Base-by-base conservation (phyloP, 2,329 filamentous ascomycete species). In the Trichoderma simmonsii region DNA sequence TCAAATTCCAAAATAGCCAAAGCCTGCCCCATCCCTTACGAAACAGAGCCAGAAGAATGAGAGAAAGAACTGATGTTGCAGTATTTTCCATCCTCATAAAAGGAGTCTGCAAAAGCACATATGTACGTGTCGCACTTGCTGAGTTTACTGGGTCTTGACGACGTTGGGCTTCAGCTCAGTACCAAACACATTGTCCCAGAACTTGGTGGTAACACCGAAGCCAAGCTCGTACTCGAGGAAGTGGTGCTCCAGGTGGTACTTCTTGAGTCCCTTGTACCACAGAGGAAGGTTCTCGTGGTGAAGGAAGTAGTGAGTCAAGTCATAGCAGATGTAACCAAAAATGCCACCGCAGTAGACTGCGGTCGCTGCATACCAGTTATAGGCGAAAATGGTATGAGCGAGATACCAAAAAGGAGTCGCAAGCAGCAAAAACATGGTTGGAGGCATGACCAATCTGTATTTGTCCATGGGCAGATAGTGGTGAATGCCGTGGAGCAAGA, bases 381-480 rank as follows among this genome's bases (percentile, higher is more conserved):
- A 95, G 80, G 85, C 92, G 81, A 99, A 94, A 70, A 98, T 79
- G 2, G 86, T 76, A 76, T 98, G 95, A 0, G 96, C 93, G 65
- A 99, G 85, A 81, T 93, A 93, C 92, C 93, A 99, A 85, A 98
- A 98, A 0, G 96, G 96, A 0, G 88, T 87, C 6, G 95, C 95
- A 24, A 99, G 90, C 14, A 89, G 87, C 28, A 95, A 74, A 80
- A 99, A 98, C 4, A 99, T 86, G 0, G 93, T 89, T 0, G 96
- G 96, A 1, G 96, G 96, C 96, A 99, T 98, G 75, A 99, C 96
- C 11, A 99, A 91, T 73, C 96, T 91, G 78, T 97, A 95, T 79
- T 92, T 95, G 84, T 99, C 96, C 96, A 99, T 98, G n/a, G 96
- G 96, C 5, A 99, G 88, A 82, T 98, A 99, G 83, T 99, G 96